A percentile compares a stretch with the other conserved stretches of the same genome.
Evolutionary conservation across 805 yeast species (phyloP).

Genomic region (Metschnikowia reukaufii): DNA sequence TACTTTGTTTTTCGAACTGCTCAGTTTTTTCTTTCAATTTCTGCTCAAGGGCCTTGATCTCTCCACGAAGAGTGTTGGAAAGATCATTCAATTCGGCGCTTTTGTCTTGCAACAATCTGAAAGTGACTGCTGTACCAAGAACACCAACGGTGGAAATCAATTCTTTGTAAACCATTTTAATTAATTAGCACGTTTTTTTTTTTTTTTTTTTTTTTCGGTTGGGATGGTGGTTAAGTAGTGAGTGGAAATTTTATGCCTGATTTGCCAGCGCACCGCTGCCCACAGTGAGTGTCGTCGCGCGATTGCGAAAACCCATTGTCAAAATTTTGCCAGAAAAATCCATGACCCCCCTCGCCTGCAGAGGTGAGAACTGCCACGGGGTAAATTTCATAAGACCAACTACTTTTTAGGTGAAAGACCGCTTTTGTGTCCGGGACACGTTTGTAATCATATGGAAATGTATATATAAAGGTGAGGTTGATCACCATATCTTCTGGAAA

Average conservation of each 20-base stretch:
- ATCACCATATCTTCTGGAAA: too few species aligned
- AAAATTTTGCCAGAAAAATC: not conserved
- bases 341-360: not conserved
- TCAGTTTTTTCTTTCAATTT: constrained; percentile 9
- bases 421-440: too few species aligned
- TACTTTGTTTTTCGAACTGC: constrained; percentile 4
- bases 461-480: too few species aligned
- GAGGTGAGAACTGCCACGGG: not conserved
- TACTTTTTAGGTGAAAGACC: too few species aligned
- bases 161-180: constrained; percentile 10
- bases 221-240: not conserved
- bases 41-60: constrained; percentile 7
- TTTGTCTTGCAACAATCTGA: constrained; percentile 11
- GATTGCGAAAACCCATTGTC: not conserved
- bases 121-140: constrained; percentile 11
- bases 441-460: too few species aligned
- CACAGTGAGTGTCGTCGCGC: constrained; percentile 3
- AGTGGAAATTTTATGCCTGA: not conserved
- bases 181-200: not conserved
- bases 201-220: not conserved
- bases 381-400: not conserved
- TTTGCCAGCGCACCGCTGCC: constrained; percentile 5
- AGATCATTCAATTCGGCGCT: constrained; percentile 5
- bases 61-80: constrained; percentile 4
- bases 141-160: constrained; percentile 8